Evolutionary conservation across 1,284 basidiomycete genomes (phyloP).

Genomic region (Naganishia sp.): DNA sequence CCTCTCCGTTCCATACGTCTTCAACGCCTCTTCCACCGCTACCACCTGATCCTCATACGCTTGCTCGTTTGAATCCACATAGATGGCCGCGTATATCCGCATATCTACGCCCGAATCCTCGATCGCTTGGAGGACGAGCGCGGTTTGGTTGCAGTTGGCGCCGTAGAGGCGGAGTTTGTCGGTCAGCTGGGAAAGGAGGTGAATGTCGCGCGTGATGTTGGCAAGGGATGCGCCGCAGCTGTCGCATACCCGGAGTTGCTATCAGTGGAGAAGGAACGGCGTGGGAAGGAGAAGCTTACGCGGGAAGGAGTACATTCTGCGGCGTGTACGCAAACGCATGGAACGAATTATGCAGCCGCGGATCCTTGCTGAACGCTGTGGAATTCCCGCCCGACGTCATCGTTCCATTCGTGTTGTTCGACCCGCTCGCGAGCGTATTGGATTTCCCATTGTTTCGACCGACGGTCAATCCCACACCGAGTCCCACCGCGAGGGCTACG

Average conservation of each 20-base stretch:
- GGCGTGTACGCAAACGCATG: slow-evolving; percentile 74
- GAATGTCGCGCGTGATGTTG: slow-evolving; percentile 57
- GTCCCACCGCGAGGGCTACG: slow-evolving; percentile 3
- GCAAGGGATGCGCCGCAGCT: slow-evolving; percentile 54
- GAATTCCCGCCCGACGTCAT: slow-evolving; percentile 57
- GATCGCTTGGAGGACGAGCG: slow-evolving; percentile 71
- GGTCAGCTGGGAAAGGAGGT: slow-evolving; percentile 52
- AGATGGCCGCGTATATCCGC: slow-evolving; percentile 83
- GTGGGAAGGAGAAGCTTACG: slow-evolving; percentile 19
- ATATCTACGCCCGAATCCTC: slow-evolving; percentile 84
- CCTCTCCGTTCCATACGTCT: slow-evolving; percentile 75
- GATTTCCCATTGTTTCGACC: background rate
- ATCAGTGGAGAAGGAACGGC: background rate
- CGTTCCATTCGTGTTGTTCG: slow-evolving; percentile 12
- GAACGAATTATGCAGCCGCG: slow-evolving; percentile 64
- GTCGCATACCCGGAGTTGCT: background rate
- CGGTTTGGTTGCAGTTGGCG: slow-evolving; percentile 59
- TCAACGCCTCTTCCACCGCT: slow-evolving; percentile 62
- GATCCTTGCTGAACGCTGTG: slow-evolving; percentile 65
- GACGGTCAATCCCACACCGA: slow-evolving; percentile 29
- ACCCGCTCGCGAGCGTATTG: background rate
- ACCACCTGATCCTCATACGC: slow-evolving; percentile 74
- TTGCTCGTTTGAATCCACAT: slow-evolving; percentile 63
- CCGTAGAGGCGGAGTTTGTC: slow-evolving; percentile 51
- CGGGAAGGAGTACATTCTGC: slow-evolving; percentile 13